phyloP scores from a whole-genome alignment of 306 rosid genomes.

The Biancaea sappan region DNA sequence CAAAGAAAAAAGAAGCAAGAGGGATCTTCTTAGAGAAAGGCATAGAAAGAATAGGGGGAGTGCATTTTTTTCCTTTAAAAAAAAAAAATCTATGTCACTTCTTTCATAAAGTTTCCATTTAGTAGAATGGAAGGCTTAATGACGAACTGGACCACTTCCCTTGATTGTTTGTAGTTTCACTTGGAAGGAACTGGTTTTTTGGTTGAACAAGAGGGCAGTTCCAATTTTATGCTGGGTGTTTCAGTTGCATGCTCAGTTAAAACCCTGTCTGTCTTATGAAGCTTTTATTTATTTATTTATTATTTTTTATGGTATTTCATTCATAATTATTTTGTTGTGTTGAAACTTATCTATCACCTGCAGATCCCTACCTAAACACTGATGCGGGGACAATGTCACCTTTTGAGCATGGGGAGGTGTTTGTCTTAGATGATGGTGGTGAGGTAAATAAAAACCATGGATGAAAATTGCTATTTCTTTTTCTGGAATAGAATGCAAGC shows the following conservation, averaged over 20 bases:
- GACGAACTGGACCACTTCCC: not conserved
- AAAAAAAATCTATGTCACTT: not conserved
- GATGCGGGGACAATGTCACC: constrained; percentile 95
- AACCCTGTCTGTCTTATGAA: constrained; percentile 14
- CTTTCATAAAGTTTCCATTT: not conserved
- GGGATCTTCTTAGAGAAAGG: not conserved
- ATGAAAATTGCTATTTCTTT: constrained; percentile 11
- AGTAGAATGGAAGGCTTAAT: not conserved
- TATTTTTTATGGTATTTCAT: constrained; percentile 4
- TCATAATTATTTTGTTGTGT: not conserved
- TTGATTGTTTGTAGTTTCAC: not conserved
- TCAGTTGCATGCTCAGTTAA: constrained; percentile 16
- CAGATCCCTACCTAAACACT: constrained; percentile 88
- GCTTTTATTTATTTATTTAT: too few relatives aligned
- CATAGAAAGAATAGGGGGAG: not conserved
- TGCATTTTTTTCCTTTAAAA: not conserved
- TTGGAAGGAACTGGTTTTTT: not conserved
- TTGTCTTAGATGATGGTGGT: constrained; percentile 84
- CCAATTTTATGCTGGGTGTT: constrained; percentile 15
- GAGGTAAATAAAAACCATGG: constrained; percentile 56
- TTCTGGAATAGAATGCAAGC: not conserved
- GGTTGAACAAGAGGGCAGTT: not conserved
- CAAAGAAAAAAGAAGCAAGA: not conserved
- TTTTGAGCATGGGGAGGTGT: constrained; percentile 88
- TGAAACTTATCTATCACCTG: constrained; percentile 31